Base-by-base conservation (phyloP, 495 filamentous ascomycete species). In the Hyaloscypha finlandica region DNA sequence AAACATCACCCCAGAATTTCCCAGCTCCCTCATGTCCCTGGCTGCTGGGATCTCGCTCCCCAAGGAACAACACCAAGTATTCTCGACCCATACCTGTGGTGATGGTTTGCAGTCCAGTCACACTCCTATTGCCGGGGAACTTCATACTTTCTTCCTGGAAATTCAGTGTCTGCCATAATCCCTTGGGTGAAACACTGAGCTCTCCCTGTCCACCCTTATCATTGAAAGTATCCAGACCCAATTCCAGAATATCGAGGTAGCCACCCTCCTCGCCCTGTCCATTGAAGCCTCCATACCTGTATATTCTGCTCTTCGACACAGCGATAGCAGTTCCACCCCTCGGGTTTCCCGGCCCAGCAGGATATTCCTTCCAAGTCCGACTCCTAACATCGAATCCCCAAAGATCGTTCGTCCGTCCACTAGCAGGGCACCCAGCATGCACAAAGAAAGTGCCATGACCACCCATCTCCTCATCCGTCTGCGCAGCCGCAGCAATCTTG, bases 211-310 rank as follows among this genome's bases (percentile, higher is more conserved):
- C 67, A 25, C 65, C 39, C n/a, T 22, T 42, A 59, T 67, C 67
- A 48, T 59, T 65, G 70, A 74, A 80, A 22, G 73, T 77, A 77
- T 73, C 77, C 8, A 77, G 75, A 22, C 30, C 84, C 67, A 76
- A 71, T 56, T 88, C 88, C 80, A 76, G 68, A 19, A 86, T 80
- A 65, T 95, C 90, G 8, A 95, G 52, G 32, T 77, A 76, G 0
- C 88, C 90, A 4, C 91, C 90, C 53, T 88, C 81, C 69, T 91
- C 88, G 0, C 65, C 75, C 33, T 81, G 75, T 6, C 89, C 90
- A 74, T 92, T 86, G 69, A 88, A 92, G 0, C 91, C 91, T 71
- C 89, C 89, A 76, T 90, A 91, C 29, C 90, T 83, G 73, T 87
- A 95, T 20, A 94, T 70, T 37, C 84, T 78, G 20, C 82, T 82